These are phyloP conservation scores for Capsella bursapastoris DNA, from an alignment of 345 rosid genomes.

Conservation along the genomic window DNA sequence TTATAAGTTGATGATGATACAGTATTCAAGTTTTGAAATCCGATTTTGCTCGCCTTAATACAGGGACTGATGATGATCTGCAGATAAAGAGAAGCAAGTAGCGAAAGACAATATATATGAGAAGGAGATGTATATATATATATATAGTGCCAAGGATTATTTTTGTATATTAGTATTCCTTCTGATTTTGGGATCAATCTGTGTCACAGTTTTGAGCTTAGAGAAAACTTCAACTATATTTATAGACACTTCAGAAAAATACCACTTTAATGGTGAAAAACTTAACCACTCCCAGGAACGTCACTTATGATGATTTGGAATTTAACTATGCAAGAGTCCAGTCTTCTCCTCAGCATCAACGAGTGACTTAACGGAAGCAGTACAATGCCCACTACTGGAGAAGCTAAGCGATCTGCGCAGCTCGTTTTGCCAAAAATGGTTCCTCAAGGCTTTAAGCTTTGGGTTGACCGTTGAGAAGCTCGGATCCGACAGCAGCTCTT, in stretches of 20 bases:
- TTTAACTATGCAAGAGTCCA: conserved; percentile 36
- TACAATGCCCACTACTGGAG: conserved; percentile 46
- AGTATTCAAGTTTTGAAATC: neutral
- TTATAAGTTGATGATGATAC: neutral
- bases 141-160: neutral
- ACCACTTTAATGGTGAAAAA: neutral
- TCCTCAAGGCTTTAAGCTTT: conserved; percentile 69
- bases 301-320: neutral
- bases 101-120: neutral
- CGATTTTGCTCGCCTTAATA: neutral
- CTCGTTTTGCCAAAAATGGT: conserved; percentile 78
- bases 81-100: neutral
- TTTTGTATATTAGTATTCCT: neutral
- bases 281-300: neutral
- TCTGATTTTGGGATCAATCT: neutral
- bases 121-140: neutral
- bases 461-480: conserved; percentile 67
- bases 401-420: conserved; percentile 60
- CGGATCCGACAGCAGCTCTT: conserved; percentile 73
- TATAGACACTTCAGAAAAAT: conserved; percentile 25
- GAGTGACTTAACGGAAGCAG: conserved; percentile 44
- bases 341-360: conserved; percentile 45
- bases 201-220: neutral
- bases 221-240: neutral
- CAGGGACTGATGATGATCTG: neutral